Evolutionary conservation across 139 green algal species (phyloP).

Genomic region (Mychonastes homosphaera): DNA sequence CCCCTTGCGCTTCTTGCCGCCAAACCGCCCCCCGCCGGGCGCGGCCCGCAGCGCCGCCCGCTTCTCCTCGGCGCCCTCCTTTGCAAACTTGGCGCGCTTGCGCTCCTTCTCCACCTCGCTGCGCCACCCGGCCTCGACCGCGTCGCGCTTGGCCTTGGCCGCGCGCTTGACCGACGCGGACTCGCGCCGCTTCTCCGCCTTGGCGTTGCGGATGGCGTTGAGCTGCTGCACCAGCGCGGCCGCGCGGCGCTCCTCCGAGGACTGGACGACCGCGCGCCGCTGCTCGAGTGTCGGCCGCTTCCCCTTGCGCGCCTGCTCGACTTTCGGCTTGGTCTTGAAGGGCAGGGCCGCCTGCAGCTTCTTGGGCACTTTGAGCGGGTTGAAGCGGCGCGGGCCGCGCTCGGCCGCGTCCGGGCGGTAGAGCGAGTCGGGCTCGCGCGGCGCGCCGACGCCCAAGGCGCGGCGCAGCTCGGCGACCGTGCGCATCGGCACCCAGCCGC

Average conservation of each 20-base stretch:
- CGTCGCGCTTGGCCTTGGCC: slow-evolving; percentile 35
- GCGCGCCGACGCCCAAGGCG: slow-evolving; percentile 59
- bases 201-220: slow-evolving; percentile 73
- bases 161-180: neutral
- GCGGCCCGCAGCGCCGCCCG: slow-evolving; percentile 23
- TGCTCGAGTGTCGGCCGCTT: slow-evolving; percentile 81
- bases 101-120: too few relatives aligned
- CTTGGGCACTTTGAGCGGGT: slow-evolving; percentile 80
- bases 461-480: slow-evolving; percentile 81
- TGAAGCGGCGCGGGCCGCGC: slow-evolving; percentile 72
- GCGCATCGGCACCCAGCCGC: slow-evolving; percentile 70
- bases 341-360: slow-evolving; percentile 75
- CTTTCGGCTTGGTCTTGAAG: slow-evolving; percentile 92
- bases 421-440: slow-evolving; percentile 72
- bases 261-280: slow-evolving; percentile 68
- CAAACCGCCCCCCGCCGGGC: too few relatives aligned
- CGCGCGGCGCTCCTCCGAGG: slow-evolving; percentile 42
- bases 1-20: too few relatives aligned
- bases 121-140: slow-evolving; percentile 32
- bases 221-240: slow-evolving; percentile 79
- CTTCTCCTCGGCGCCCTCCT: slow-evolving; percentile 24
- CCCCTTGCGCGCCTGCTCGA: slow-evolving; percentile 48
- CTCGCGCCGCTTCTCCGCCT: slow-evolving; percentile 48
- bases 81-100: slow-evolving; percentile 34
- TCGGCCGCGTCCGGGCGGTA: slow-evolving; percentile 80